Percentiles rank a stretch among this genome's conserved stretches.
Evolutionary conservation across 495 filamentous ascomycete genomes (phyloP).

Genomic region (Viridothelium virens): DNA sequence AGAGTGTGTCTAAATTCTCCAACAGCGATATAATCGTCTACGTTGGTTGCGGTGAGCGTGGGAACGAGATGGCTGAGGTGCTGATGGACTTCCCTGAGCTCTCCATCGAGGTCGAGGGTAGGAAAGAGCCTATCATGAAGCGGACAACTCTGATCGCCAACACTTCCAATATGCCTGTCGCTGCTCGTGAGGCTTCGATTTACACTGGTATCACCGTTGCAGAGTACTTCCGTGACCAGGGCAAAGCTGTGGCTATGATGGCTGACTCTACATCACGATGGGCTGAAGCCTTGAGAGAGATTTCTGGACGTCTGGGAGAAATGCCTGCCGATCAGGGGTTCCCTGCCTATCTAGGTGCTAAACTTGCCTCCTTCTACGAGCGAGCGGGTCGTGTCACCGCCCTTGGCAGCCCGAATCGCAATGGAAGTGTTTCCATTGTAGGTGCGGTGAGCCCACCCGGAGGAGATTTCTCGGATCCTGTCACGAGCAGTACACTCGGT

Average conservation of each 20-base stretch:
- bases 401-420: slow-evolving; percentile 78
- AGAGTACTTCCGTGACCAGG: slow-evolving; percentile 98
- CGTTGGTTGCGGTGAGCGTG: slow-evolving; percentile 95
- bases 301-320: slow-evolving; percentile 96
- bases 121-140: slow-evolving; percentile 99
- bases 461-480: slow-evolving; percentile 98
- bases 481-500: slow-evolving; percentile 86
- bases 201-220: slow-evolving; percentile 98
- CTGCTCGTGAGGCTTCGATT: slow-evolving; percentile 96
- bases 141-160: slow-evolving; percentile 97
- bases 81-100: slow-evolving; percentile 99
- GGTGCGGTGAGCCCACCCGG: slow-evolving; percentile 94
- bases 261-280: slow-evolving; percentile 97
- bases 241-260: slow-evolving; percentile 99
- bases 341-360: slow-evolving; percentile 93
- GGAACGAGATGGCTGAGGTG: slow-evolving; percentile 99
- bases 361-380: slow-evolving; percentile 98
- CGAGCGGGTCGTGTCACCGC: slow-evolving; percentile 81
- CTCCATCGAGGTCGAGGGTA: slow-evolving; percentile 79
- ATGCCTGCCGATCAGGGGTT: slow-evolving; percentile 99
- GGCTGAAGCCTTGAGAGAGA: slow-evolving; percentile 97
- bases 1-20: slow-evolving; percentile 97
- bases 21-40: slow-evolving; percentile 99
- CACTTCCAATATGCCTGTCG: slow-evolving; percentile 99
- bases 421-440: slow-evolving; percentile 93